Evolutionary conservation across 805 yeast genomes (phyloP).

Genomic region (Barnettozyma sucrosica): DNA sequence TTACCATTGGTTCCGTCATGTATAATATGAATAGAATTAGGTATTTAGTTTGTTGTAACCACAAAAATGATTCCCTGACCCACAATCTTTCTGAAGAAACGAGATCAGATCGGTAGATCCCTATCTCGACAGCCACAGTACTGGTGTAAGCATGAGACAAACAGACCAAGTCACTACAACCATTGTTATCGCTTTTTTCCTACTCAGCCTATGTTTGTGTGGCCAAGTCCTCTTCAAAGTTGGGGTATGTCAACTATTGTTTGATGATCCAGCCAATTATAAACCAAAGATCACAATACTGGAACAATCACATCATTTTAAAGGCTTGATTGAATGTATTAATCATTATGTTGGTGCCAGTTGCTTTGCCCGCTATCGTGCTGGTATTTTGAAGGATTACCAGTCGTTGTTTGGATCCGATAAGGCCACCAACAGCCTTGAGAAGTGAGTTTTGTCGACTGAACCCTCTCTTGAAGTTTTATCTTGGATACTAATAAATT

Average conservation of each 20-base stretch:
- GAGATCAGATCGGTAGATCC: too few species aligned
- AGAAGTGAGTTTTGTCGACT: constrained; percentile 7
- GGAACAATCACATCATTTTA: constrained; percentile 9
- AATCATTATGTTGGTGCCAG: constrained; percentile 6
- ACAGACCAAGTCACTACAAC: not conserved
- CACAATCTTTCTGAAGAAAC: not conserved
- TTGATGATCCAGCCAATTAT: not conserved
- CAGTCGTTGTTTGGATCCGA: not conserved
- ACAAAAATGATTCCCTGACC: not conserved
- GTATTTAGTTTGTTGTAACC: not conserved
- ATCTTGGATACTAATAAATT: not conserved
- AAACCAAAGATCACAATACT: not conserved
- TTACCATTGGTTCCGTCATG: not conserved
- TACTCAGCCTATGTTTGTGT: not conserved
- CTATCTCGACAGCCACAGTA: not conserved
- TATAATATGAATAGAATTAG: constrained; percentile 5
- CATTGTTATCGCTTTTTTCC: not conserved
- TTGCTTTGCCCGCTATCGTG: constrained; percentile 12
- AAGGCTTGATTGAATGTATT: constrained; percentile 11
- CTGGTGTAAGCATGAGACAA: not conserved
- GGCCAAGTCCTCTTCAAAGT: not conserved
- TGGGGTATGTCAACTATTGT: not conserved
- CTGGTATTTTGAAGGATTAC: constrained; percentile 7
- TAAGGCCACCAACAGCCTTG: not conserved
- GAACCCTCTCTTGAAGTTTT: not conserved